phyloP scores from a whole-genome alignment of 1,284 basidiomycete species.

The Rhodotorula sp. region DNA sequence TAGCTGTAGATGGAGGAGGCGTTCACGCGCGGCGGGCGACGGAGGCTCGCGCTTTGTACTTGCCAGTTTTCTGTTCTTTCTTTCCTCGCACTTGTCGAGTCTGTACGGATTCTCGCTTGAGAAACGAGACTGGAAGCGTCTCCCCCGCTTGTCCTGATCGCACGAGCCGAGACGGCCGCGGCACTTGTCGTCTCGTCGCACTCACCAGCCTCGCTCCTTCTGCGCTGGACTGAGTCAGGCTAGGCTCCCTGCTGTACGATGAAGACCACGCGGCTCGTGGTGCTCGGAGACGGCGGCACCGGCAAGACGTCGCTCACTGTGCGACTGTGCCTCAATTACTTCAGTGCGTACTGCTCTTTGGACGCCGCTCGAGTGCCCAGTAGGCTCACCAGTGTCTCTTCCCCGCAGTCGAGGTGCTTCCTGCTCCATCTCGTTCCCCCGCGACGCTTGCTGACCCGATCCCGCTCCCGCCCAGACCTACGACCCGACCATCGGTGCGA shows the following conservation, averaged over 20 bases:
- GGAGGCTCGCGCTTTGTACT: not conserved
- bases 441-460: not conserved
- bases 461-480: constrained; percentile 26
- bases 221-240: too few species aligned
- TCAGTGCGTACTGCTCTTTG: constrained; percentile 23
- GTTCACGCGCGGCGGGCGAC: not conserved
- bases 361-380: not conserved
- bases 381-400: not conserved
- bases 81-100: too few species aligned
- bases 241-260: constrained; percentile 4
- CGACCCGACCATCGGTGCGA: constrained; percentile 40
- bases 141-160: too few species aligned
- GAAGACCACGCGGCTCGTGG: constrained; percentile 68
- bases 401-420: too few species aligned
- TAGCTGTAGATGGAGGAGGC: not conserved
- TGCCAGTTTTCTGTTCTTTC: too few species aligned
- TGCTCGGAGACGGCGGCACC: constrained; percentile 95
- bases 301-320: constrained; percentile 97
- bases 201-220: not conserved
- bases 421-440: too few species aligned
- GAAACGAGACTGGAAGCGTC: too few species aligned
- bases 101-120: too few species aligned
- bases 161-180: too few species aligned
- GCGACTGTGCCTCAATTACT: constrained; percentile 55
- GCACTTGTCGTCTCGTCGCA: too few species aligned